Evolutionary conservation across 495 filamentous ascomycete genomes (phyloP), one percentile per base, ranked within the genome.

Genomic region (Penicillium longicatenatum): DNA sequence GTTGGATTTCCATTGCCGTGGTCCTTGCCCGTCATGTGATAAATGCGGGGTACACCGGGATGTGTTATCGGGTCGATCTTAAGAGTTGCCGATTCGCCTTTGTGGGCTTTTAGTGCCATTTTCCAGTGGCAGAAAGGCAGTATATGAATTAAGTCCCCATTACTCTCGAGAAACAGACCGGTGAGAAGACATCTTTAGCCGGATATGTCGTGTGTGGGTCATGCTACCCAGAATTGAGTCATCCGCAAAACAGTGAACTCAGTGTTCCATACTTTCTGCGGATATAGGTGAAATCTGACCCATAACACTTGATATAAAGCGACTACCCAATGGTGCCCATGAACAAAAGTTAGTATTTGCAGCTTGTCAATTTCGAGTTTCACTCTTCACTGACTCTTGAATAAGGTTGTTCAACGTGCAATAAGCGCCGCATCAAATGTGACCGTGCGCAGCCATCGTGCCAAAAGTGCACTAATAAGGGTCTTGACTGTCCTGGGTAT

Each of bases 361-460:
- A 12, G 26, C 4, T 46, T 4, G 10, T 46, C n/a, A 20, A 24
- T n/a, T n/a, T n/a, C 20, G 14, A 12, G 10, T 20, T 24, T 11
- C 21, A 12, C 11, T 46, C 5, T 22, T 16, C 12, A 22, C 43
- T 46, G 21, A 46, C 7, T 3, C 26, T 22, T 14, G 14, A 6
- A 16, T 3, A 24, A 39, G 43, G 43, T 1, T 46, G 43, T 16
- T 46, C 43, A 22, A 46, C 20, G 12, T 46, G 43, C 12, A 46
- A 10, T 14, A 46, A 46, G n/a, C 43, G 43, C 21, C 43, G 43
- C 43, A 26, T 46, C 19, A 46, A 46, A 22, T 46, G 43, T 46
- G 43, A 46, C 12, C 43, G 43, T 24, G 9, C 10, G 6, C 20
- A 46, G 12, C 43, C 43, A 12, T 46, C 21, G 0, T 46, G 43